Base-by-base conservation (phyloP, 192 early-diverging fungal species). In the Pilobolus umbonatus region DNA sequence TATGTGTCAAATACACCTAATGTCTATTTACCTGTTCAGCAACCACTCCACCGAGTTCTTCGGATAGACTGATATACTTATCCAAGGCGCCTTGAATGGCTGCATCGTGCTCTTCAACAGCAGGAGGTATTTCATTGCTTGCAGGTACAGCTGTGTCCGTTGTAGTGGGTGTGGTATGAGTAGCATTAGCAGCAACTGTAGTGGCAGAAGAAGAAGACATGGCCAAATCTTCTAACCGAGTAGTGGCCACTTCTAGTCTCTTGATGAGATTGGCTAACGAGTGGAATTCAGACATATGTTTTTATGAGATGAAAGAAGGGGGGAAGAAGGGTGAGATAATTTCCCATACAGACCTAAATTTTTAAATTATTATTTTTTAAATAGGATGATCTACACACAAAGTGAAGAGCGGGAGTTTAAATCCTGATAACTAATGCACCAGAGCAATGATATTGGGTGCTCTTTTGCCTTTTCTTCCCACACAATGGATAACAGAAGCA, bases 221-320 rank as follows among this genome's bases (percentile, higher is more conserved):
- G 14, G 93, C 84, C 32, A 95, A 61, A 69, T 90, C 88, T 57
- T 99, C 96, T 24, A 99, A 80, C 36, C 92, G 87, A 8, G 83
- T 75, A 12, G 95, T 95, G 51, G 94, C 95, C 21, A 86, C 80
- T 74, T 99, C 96, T 30, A 99, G 78, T 28, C 96, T 85, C 78
- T 86, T 92, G 54, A 98, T 75, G 44, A 99, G 84, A 38, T 78
- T 77, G 10, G 82, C 72, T 44, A 91, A 79, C 21, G 78, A 77
- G 36, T 76, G 74, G 56, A 77, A 74, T 62, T 82, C 80, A 57
- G 80, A 59, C 73, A 77, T 77, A 22, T 54, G 29, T 42, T 15
- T 42, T 15, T 17, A 42, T 4, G 15, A 42, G 39, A 12, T 12
- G 39, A 42, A 12, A 12, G 19, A n/a, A 42, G 19, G 19, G 12